Conservation (phyloP, 176 grass and related monocot species). For the Ensete glaucum region DNA sequence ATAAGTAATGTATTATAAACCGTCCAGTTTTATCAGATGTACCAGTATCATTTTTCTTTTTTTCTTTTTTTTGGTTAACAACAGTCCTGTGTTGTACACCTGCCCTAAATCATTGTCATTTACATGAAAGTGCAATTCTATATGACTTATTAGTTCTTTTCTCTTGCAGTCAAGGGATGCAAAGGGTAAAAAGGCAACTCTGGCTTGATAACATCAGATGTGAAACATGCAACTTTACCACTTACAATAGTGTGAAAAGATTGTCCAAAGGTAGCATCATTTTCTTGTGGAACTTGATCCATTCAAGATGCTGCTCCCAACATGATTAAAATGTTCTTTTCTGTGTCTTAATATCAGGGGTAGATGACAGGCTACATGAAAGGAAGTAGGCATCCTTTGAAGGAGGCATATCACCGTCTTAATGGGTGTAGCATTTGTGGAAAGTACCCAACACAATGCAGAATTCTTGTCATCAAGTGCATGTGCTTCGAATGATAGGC, state of each 20-base stretch:
- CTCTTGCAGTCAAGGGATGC: constrained; percentile 60
- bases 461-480: neutral
- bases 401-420: neutral
- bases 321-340: neutral
- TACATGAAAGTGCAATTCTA: constrained; percentile 9
- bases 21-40: neutral
- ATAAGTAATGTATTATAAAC: neutral
- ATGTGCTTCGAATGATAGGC: neutral
- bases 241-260: neutral
- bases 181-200: constrained; percentile 86
- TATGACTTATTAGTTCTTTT: constrained; percentile 13
- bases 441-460: neutral
- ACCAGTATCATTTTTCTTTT: too few species aligned
- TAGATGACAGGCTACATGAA: neutral
- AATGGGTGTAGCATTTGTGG: neutral
- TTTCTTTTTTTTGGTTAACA: too few species aligned
- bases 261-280: neutral
- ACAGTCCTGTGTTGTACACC: neutral
- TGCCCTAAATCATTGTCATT: neutral
- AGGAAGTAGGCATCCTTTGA: neutral
- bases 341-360: neutral
- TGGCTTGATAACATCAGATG: constrained; percentile 43
- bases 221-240: neutral
- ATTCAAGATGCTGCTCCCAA: neutral
- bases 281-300: neutral